Evolutionary conservation across 2,329 filamentous ascomycete genomes (phyloP), one percentile per base, ranked within the genome.

Genomic region (Diaporthe capsici): DNA sequence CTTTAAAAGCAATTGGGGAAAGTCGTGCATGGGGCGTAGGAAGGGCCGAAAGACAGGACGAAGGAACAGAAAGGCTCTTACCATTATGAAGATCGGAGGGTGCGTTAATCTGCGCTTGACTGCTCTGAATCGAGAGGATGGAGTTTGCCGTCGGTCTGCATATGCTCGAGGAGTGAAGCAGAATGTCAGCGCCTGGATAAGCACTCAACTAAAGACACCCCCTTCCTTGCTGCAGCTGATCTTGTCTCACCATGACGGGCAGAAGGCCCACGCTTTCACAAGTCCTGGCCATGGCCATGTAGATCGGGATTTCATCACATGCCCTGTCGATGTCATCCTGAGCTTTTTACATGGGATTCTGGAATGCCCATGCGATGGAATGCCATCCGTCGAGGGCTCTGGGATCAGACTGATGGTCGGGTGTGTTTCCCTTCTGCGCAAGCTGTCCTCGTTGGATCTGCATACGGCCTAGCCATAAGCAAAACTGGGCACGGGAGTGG

Each of bases 281-380:
- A 68, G n/a, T n/a, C 15, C 25, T 53, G 10, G 20, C 49, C 13
- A 42, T 55, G n/a, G n/a, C 6, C 9, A 42, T 55, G 65, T 42
- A 55, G 65, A 70, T 70, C 65, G 49, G 37, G 65, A 55, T 55
- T 55, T 70, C 22, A 28, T 42, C 65, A 42, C 65, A 70, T 70
- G n/a, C 49, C 49, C 65, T 39, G 34, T 22, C 15, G 20, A 37
- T 53, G 47, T 8, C n/a, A 70, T 25, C 6, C 3, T 22, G 47
- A 28, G 55, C 17, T 55, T 28, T 17, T n/a, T 28, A 42, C 49
- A 55, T 70, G 65, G 49, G n/a, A 70, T 42, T 39, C 28, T 55
- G 34, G 49, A 70, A 70, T 68, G 47, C 63, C 65, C 39, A 53
- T 31, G 34, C 44, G 31, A 22, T 68, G 65, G 65, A 70, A 70